Evolutionary conservation across 768 basidiomycete species (phyloP), one percentile per base, ranked within the genome.

Genomic region (Suillus subalutaceus): DNA sequence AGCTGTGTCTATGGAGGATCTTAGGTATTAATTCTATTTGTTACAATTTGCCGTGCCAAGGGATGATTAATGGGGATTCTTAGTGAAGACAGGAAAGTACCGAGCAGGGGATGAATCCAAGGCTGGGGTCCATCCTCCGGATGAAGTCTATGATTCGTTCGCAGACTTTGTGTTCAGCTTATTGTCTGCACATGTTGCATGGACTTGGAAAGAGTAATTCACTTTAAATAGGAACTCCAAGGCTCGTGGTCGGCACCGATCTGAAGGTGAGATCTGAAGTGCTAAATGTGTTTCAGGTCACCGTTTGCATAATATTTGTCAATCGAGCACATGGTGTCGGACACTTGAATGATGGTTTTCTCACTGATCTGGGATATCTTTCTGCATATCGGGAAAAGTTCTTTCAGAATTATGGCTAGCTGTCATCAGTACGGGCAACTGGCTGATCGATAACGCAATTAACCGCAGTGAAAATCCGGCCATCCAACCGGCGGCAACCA

Each of bases 71-170:
- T 50, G 38, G 35, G 41, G 37, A 52, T 56, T 37, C 69, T 52
- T 35, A 88, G 90, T 90, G 30, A 82, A 81, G 71, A 89, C 90
- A 6, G 90, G 91, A 13, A 92, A 91, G 71, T 91, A 90, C 72
- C 81, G 90, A 3, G 23, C 76, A 4, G 89, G 87, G 3, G 87
- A 89, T 69, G 90, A 91, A 73, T 63, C 53, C 6, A 78, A 75
- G 63, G 63, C 68, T 18, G 82, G 79, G 0, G 67, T 75, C 2
- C 67, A 72, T 7, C 79, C 83, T 37, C 88, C 88, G 4, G 85
- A 89, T 72, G 84, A 85, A 68, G 75, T 88, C 4, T 83, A 72
- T 62, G 84, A 84, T 37, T 83, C 79, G 4, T 89, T 90, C 69
- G 79, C 86, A 4, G 75, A 76, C 5, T 85, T 89, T 64, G 81